Evolutionary conservation across 108 stramenopile species (phyloP).

Genomic region (Cyclotella baltica): DNA sequence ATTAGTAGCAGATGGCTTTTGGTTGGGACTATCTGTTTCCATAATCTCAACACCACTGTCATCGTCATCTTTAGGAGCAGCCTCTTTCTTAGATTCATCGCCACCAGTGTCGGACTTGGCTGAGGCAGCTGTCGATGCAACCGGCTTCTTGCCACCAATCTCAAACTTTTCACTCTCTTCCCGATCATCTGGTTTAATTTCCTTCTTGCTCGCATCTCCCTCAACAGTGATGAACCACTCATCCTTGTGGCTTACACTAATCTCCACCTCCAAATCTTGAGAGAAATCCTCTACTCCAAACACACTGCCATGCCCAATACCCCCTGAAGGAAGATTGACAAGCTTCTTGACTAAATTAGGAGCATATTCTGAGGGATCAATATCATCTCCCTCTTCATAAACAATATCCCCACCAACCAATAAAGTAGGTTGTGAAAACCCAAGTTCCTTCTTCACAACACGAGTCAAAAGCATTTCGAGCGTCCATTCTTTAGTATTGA

Average conservation of each 20-base stretch:
- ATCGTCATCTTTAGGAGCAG: conserved; percentile 1
- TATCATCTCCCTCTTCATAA: conserved; percentile 89
- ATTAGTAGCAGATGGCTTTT: not conserved
- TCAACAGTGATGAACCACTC: conserved; percentile 41
- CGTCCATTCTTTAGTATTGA: conserved; percentile 84
- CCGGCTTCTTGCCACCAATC: conserved; percentile 67
- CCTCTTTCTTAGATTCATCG: no score
- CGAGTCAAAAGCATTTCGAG: conserved; percentile 65
- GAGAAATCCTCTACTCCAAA: conserved; percentile 88
- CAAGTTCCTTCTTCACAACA: conserved; percentile 80
- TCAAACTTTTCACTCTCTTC: conserved; percentile 68
- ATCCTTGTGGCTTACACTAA: conserved; percentile 75
- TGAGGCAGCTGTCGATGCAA: not conserved
- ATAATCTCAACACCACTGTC: not conserved
- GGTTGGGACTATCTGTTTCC: not conserved
- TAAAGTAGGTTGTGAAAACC: conserved; percentile 86
- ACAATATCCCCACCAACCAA: conserved; percentile 62
- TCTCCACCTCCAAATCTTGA: conserved; percentile 88
- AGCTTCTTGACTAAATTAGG: conserved; percentile 66
- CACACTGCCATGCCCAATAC: conserved; percentile 85
- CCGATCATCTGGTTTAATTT: conserved; percentile 33
- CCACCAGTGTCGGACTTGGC: not conserved
- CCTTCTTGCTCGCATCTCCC: conserved; percentile 48
- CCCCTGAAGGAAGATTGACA: conserved; percentile 81
- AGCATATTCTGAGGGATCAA: conserved; percentile 63